Conservation (phyloP, 2,329 filamentous ascomycete species). For the Sphaerulina musiva region DNA sequence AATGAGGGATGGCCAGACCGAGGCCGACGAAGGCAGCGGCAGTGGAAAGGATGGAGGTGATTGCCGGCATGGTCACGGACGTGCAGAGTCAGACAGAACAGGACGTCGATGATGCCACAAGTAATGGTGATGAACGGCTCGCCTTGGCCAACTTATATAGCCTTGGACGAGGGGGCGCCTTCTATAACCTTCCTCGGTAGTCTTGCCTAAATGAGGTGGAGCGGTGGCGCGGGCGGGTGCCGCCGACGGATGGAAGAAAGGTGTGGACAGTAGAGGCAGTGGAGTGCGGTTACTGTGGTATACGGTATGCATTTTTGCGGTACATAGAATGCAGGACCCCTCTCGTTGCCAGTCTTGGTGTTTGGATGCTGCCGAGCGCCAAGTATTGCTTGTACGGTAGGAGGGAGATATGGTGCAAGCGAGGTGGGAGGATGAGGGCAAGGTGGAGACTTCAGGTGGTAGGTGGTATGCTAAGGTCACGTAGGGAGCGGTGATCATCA, state of each 20-base stretch:
- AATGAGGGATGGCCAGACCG: constrained; percentile 7
- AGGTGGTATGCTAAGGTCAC: too few relatives aligned
- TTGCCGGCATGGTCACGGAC: neutral
- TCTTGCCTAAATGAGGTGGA: neutral
- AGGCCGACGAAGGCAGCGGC: constrained; percentile 9
- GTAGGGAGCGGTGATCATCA: too few relatives aligned
- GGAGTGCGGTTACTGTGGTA: too few relatives aligned
- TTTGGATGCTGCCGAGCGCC: too few relatives aligned
- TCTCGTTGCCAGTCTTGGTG: neutral
- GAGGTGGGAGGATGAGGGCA: too few relatives aligned
- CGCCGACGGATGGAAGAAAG: neutral
- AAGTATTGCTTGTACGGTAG: too few relatives aligned
- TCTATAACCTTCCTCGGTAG: too few relatives aligned
- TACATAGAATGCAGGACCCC: neutral
- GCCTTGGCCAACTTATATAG: constrained; percentile 6
- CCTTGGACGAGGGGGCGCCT: neutral
- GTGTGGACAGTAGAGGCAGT: neutral
- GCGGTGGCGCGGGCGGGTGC: neutral
- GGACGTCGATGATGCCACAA: neutral
- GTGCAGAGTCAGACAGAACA: neutral
- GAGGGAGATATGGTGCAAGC: too few relatives aligned
- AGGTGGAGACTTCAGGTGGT: too few relatives aligned
- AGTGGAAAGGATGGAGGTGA: constrained; percentile 10
- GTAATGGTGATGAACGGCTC: neutral
- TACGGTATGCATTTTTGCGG: neutral